Percentiles rank a stretch among this genome's conserved stretches.
These are phyloP conservation scores for Backusella sp. DNA, from an alignment of 192 early-diverging fungal genomes.

Conservation along the genomic window DNA sequence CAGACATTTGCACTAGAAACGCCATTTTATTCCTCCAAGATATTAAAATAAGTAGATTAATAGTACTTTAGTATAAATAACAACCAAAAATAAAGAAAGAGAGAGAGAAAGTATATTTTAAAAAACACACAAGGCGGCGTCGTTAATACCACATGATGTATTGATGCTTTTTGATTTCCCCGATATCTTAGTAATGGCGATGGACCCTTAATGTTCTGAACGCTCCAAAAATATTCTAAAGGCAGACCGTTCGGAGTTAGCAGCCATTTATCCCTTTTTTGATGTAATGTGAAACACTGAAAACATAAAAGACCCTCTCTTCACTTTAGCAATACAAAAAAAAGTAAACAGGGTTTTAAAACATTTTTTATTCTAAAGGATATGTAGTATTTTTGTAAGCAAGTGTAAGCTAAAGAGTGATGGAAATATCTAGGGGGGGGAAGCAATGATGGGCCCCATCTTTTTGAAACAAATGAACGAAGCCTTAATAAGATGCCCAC, in stretches of 20 bases:
- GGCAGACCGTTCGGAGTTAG: not conserved
- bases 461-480: not conserved
- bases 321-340: not conserved
- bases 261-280: not conserved
- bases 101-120: not conserved
- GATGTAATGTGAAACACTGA: constrained; percentile 2
- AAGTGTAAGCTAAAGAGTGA: not conserved
- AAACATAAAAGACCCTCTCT: not conserved
- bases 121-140: not conserved
- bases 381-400: not conserved
- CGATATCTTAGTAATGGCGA: not conserved
- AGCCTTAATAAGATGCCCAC: not conserved
- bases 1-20: not conserved
- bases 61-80: not conserved
- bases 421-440: not conserved
- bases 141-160: not conserved
- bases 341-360: not conserved
- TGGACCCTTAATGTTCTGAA: constrained; percentile 1
- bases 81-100: not conserved
- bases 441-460: not conserved
- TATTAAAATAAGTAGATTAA: not conserved
- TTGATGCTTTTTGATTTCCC: not conserved
- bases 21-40: not conserved
- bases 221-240: not conserved
- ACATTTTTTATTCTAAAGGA: not conserved